Evolutionary conservation across 164 flowering plant genomes (phyloP).

Genomic region (Tinospora cordifolia): DNA sequence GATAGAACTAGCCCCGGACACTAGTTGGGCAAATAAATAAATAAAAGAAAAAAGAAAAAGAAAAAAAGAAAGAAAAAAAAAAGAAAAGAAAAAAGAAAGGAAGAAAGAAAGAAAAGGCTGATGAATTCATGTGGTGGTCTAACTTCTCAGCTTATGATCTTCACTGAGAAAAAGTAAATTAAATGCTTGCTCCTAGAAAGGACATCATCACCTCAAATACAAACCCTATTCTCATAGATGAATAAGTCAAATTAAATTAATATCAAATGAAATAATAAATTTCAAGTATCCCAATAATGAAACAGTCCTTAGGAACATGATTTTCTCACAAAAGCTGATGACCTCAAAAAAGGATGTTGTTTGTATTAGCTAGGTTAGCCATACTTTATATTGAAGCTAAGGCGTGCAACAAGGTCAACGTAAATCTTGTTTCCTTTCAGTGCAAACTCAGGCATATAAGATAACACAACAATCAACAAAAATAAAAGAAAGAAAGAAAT

Average conservation of each 20-base stretch:
- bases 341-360: background rate
- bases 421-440: conserved; percentile 1
- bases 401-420: background rate
- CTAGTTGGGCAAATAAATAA: too few relatives aligned
- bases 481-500: too few relatives aligned
- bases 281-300: background rate
- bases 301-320: background rate
- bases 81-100: background rate
- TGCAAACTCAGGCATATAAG: background rate
- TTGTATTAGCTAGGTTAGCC: too few relatives aligned
- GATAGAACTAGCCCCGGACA: too few relatives aligned
- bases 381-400: too few relatives aligned
- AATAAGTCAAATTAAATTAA: background rate
- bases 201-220: background rate
- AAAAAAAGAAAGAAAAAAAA: background rate
- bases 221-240: background rate
- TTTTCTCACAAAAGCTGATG: background rate
- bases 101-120: background rate
- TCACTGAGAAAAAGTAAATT: conserved; percentile 8
- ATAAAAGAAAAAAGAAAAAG: too few relatives aligned
- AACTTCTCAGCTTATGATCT: background rate
- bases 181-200: conserved; percentile 6
- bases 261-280: background rate
- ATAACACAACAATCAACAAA: too few relatives aligned
- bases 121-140: conserved; percentile 2